Evolutionary conservation across 75 land plant genomes (phyloP), one percentile per base, ranked within the genome.

Genomic region (Pseudotsuga menziesii): DNA sequence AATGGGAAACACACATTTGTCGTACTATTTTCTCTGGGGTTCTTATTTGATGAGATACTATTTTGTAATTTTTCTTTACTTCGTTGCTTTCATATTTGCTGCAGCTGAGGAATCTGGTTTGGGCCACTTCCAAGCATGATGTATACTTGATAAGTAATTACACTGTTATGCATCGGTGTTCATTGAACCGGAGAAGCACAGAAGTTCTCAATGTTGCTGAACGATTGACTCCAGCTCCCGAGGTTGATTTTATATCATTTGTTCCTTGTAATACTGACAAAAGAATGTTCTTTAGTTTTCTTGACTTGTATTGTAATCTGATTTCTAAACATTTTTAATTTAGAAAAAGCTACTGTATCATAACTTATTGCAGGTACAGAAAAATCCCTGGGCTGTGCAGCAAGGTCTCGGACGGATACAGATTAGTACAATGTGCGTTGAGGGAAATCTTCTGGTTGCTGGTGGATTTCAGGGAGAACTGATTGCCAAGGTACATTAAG

Each of bases 51-150:
- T 48, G 54, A 48, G 1, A 11, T 48, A 48, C 54, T 48, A 48
- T 48, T 48, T 48, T 48, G 54, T 48, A 48, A 48, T 1, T 48
- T 48, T 48, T 48, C 12, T 48, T 9, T 48, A 48, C 12, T 48
- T 48, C 54, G 0, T 48, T 48, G 54, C 13, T 9, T 48, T 48
- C 12, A 48, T 48, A 48, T 48, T 48, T 11, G 54, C 8, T 74
- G 73, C 91, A 96, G 98, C 76, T 96, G 63, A 82, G 98, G 74
- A 96, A 96, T 77, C 79, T 96, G 66, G 92, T 96, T 32, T 96
- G 98, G 97, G 94, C 98, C 56, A 91, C 98, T 26, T 88, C 94
- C 58, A 96, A 96, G 74, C 98, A 96, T 77, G 98, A 96, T 88
- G 91, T 94, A n/a, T 96, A 96, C 73, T 77, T 91, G 22, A 87